Evolutionary conservation across 257 asterid species (phyloP).

Genomic region (Capsicum pubescens): DNA sequence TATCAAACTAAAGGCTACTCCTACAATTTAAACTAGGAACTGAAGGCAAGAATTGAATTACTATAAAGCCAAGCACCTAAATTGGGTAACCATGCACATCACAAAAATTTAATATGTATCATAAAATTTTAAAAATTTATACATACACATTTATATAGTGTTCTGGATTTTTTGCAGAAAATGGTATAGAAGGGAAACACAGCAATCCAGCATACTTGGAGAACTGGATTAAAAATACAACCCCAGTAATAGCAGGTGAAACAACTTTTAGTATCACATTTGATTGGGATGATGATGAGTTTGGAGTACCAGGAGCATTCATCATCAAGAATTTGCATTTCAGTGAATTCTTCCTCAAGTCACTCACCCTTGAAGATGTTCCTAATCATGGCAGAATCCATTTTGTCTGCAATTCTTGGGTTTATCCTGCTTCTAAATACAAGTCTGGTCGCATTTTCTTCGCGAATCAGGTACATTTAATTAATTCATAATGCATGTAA

Average conservation of each 20-base stretch:
- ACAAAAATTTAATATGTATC: too few relatives aligned
- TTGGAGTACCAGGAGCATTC: conserved; percentile 74
- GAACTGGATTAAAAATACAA: conserved; percentile 22
- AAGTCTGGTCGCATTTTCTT: conserved; percentile 62
- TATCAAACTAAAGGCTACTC: too few relatives aligned
- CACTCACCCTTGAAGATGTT: conserved; percentile 66
- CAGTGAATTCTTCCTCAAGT: conserved; percentile 70
- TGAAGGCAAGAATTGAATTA: too few relatives aligned
- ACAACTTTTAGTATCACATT: conserved; percentile 53
- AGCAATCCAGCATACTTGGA: conserved; percentile 40
- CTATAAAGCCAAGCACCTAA: too few relatives aligned
- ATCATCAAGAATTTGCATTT: conserved; percentile 57
- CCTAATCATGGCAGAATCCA: conserved; percentile 66
- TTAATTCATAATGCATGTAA: background rate
- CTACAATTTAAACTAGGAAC: too few relatives aligned
- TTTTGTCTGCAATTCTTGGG: conserved; percentile 82
- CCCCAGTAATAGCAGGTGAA: conserved; percentile 31
- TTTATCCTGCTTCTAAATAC: conserved; percentile 62
- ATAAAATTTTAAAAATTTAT: too few relatives aligned
- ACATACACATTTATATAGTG: too few relatives aligned
- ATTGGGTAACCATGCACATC: too few relatives aligned
- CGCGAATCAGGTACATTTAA: conserved; percentile 59
- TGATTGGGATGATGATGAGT: conserved; percentile 58
- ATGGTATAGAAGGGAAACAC: conserved; percentile 43
- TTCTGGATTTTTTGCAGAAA: too few relatives aligned